These are phyloP conservation scores for Cydonia oblonga DNA, from an alignment of 331 rosid genomes.

Conservation along the genomic window DNA sequence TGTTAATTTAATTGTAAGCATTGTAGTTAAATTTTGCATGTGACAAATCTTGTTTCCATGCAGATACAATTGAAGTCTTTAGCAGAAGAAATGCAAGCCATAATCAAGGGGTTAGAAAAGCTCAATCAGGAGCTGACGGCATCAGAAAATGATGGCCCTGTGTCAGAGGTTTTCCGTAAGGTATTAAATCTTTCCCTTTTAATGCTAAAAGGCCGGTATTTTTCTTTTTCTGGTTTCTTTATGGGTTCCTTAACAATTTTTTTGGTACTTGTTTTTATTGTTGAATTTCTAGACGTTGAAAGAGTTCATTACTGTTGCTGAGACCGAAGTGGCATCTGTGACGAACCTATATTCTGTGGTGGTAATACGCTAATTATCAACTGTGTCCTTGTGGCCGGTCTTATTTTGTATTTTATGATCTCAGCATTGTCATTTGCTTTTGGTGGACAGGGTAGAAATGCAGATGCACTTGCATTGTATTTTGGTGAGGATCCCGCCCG, in stretches of 20 bases:
- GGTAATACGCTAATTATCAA: slow-evolving; percentile 48
- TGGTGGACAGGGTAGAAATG: slow-evolving; percentile 83
- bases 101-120: slow-evolving; percentile 87
- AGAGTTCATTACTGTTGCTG: slow-evolving; percentile 61
- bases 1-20: background rate
- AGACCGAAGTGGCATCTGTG: slow-evolving; percentile 73
- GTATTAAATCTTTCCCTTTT: slow-evolving; percentile 25
- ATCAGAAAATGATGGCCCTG: slow-evolving; percentile 85
- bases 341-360: slow-evolving; percentile 59
- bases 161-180: slow-evolving; percentile 74
- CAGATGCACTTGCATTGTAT: slow-evolving; percentile 86
- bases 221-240: background rate
- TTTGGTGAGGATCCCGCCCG: slow-evolving; percentile 94
- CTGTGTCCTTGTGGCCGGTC: slow-evolving; percentile 4
- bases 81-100: slow-evolving; percentile 99
- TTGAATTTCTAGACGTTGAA: slow-evolving; percentile 52
- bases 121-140: slow-evolving; percentile 81
- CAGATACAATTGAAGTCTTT: slow-evolving; percentile 98
- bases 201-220: background rate
- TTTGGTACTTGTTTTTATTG: slow-evolving; percentile 9
- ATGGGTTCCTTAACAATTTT: background rate
- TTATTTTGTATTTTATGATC: background rate
- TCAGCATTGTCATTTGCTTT: slow-evolving; percentile 5
- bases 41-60: slow-evolving; percentile 17
- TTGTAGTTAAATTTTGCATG: background rate